These are phyloP conservation scores for Serendipita sp. DNA, from an alignment of 768 basidiomycete species.

Conservation along the genomic window DNA sequence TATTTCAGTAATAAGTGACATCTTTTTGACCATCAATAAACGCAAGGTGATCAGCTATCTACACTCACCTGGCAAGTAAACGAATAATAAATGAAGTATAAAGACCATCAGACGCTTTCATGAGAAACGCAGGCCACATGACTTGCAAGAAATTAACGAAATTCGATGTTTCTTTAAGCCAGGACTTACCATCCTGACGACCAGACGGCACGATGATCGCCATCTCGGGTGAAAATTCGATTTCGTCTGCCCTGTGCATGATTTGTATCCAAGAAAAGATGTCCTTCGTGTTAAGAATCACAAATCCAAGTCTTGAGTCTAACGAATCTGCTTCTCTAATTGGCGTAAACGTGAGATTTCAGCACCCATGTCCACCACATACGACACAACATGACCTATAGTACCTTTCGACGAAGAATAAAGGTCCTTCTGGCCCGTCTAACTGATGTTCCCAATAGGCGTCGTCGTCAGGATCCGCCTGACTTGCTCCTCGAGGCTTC, in stretches of 20 bases:
- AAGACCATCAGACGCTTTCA: constrained; percentile 5
- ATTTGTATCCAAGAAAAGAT: constrained; percentile 5
- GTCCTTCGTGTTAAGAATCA: background rate
- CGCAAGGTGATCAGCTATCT: background rate
- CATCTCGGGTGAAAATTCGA: constrained; percentile 6
- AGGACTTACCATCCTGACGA: background rate
- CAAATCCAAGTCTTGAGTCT: background rate
- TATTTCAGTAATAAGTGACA: constrained; percentile 1
- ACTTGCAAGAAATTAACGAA: background rate
- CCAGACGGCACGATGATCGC: constrained; percentile 1
- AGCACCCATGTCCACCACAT: constrained; percentile 12
- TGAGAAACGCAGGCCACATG: constrained; percentile 4
- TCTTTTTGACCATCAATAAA: background rate
- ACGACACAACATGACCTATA: constrained; percentile 13
- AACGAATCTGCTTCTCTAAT: background rate
- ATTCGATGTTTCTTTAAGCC: background rate
- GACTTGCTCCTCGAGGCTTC: background rate
- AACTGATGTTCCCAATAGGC: constrained; percentile 61
- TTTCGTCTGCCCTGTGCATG: constrained; percentile 1
- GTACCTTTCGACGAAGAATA: constrained; percentile 78
- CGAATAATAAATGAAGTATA: background rate
- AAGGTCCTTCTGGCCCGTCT: constrained; percentile 65
- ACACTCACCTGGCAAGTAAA: background rate
- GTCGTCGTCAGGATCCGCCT: constrained; percentile 48
- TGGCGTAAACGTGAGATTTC: background rate